These are phyloP conservation scores for Podila epicladia DNA, from an alignment of 192 early-diverging fungal genomes.

Conservation along the genomic window DNA sequence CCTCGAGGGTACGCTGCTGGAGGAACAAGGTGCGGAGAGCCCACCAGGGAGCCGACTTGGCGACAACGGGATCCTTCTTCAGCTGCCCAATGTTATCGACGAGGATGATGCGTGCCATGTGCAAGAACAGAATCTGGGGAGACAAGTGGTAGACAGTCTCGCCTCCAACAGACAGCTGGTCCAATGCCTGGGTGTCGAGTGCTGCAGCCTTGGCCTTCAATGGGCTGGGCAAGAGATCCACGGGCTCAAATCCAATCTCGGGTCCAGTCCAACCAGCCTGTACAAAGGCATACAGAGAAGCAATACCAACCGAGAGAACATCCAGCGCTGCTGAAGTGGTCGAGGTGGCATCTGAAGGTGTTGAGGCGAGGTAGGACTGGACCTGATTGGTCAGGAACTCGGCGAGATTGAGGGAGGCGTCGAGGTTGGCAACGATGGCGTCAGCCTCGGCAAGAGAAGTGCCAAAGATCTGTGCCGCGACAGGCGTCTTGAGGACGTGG, in stretches of 20 bases:
- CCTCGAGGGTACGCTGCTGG: conserved; percentile 77
- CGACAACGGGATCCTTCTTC: conserved; percentile 21
- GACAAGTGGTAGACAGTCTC: conserved; percentile 89
- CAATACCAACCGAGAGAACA: conserved; percentile 69
- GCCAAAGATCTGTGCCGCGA: conserved; percentile 62
- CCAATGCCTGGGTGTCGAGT: conserved; percentile 58
- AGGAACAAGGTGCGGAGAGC: conserved; percentile 73
- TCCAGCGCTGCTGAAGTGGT: conserved; percentile 37
- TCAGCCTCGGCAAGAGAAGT: conserved; percentile 46
- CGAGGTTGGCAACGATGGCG: conserved; percentile 13
- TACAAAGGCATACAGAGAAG: conserved; percentile 82
- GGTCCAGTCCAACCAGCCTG: conserved; percentile 94
- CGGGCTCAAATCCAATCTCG: conserved; percentile 64
- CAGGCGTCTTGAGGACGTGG: conserved; percentile 51
- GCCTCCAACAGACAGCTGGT: conserved; percentile 74
- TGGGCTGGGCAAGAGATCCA: conserved; percentile 64
- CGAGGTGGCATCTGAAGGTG: conserved; percentile 6
- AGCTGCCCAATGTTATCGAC: conserved; percentile 55
- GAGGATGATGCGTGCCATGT: conserved; percentile 72
- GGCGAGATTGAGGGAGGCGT: conserved; percentile 49
- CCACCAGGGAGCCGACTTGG: conserved; percentile 77
- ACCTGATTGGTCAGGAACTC: conserved; percentile 54
- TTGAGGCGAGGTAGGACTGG: conserved; percentile 34
- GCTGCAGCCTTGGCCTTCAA: conserved; percentile 39
- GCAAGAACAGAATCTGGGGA: conserved; percentile 71